Evolutionary conservation across 257 asterid species (phyloP), one percentile per base, ranked within the genome.

Genomic region (Nicotiana tabacum): DNA sequence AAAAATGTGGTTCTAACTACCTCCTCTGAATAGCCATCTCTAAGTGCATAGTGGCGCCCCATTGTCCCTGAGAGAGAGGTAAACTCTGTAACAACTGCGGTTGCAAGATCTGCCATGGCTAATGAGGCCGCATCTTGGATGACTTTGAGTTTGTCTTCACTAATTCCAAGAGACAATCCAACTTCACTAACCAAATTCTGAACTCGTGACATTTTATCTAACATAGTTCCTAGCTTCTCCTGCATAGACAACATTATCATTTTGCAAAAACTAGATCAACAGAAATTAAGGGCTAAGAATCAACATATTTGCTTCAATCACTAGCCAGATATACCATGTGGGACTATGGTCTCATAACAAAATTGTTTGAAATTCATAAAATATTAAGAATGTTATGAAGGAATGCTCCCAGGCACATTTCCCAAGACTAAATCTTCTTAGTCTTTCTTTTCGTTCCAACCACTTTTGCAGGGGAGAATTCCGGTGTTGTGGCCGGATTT

Each of bases 161-260:
- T 78, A 46, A 88, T 29, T 80, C 92, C 95, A 82, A 96, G 89
- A 70, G 83, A 88, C 82, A 24, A 85, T 61, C 96, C 97, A 58
- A 96, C 93, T 87, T 93, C 87, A 81, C 91, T 70, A 65, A 91
- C 98, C 83, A 91, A 84, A 83, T 78, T 87, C 81, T 90, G 89
- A 81, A 96, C 91, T 24, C 99, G 98, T 21, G 87, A 86, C 96
- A 92, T 91, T 87, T 96, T 96, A 92, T 96, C 98, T 88, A 96
- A 89, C 96, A 94, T 94, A 39, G 97, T 94, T 81, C 99, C 99
- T 81, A 96, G 89, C 86, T 92, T 96, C 90, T 94, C 98, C 99
- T 96, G 91, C 70, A 67, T 56, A 24, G 77, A 69, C 58, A 77
- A 77, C 6, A 1, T 48, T 27, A 48, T 27, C 4, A 2, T 74